Evolutionary conservation across 306 rosid genomes (phyloP).

Genomic region (Abrus pulchellus): DNA sequence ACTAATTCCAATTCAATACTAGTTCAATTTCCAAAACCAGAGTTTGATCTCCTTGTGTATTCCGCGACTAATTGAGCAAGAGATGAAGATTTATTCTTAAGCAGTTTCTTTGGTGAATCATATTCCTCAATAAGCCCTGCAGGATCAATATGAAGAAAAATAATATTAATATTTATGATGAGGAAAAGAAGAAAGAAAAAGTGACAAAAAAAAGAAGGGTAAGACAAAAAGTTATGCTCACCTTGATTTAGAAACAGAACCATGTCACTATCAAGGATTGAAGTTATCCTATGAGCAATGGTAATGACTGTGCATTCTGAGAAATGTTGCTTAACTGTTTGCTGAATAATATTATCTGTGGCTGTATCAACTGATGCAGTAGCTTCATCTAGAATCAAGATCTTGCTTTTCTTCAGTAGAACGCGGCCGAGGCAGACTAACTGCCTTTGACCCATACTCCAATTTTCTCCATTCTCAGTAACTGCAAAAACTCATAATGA

Average conservation of each 20-base stretch:
- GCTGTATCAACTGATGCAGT: constrained; percentile 67
- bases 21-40: constrained; percentile 56
- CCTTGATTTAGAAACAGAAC: constrained; percentile 76
- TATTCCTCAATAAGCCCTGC: constrained; percentile 53
- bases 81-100: constrained; percentile 57
- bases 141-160: constrained; percentile 39
- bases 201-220: not conserved
- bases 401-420: constrained; percentile 77
- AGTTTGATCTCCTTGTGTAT: constrained; percentile 51
- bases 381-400: constrained; percentile 69
- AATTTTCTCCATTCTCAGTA: constrained; percentile 65
- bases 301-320: constrained; percentile 73
- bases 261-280: constrained; percentile 80
- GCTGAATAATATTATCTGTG: constrained; percentile 63
- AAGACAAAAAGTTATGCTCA: not conserved
- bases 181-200: not conserved
- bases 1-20: constrained; percentile 43
- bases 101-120: constrained; percentile 54
- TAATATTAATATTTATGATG: constrained; percentile 3
- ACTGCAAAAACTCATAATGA: constrained; percentile 44
- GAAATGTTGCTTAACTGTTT: constrained; percentile 62
- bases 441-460: constrained; percentile 81
- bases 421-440: constrained; percentile 87
- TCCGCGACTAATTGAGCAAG: constrained; percentile 57
- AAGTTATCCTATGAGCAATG: constrained; percentile 89